Percentiles rank a stretch among this genome's conserved stretches.
Evolutionary conservation across 139 green algal genomes (phyloP).

Genomic region (Micromonas pusilla): DNA sequence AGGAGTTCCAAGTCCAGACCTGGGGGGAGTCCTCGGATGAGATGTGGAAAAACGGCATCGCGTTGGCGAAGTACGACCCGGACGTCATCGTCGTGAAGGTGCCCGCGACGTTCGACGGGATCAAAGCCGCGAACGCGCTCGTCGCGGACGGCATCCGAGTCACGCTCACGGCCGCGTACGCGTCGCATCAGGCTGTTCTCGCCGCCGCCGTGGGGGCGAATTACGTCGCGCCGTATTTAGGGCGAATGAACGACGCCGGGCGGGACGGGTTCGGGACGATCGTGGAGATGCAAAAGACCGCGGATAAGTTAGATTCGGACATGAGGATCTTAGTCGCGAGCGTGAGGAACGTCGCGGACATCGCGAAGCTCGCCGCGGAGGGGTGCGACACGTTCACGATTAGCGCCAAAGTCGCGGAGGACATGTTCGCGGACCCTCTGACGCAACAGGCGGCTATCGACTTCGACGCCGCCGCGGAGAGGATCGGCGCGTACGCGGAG

Average conservation of each 20-base stretch:
- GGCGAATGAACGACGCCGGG: conserved; percentile 61
- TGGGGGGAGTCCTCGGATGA: conserved; percentile 55
- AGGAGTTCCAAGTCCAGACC: conserved; percentile 67
- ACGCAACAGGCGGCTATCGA: conserved; percentile 12
- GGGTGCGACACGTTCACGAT: conserved; percentile 75
- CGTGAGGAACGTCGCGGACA: conserved; percentile 46
- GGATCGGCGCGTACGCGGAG: not conserved
- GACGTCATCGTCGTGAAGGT: conserved; percentile 53
- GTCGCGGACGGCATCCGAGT: conserved; percentile 45
- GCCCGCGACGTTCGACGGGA: conserved; percentile 57
- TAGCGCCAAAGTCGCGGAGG: conserved; percentile 47
- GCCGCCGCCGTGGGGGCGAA: conserved; percentile 57
- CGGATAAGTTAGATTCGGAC: conserved; percentile 28
- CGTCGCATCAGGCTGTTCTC: conserved; percentile 30
- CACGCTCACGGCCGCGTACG: conserved; percentile 56
- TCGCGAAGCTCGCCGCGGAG: conserved; percentile 51
- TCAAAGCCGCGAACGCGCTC: conserved; percentile 47
- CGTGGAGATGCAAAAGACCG: conserved; percentile 56
- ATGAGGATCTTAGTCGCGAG: conserved; percentile 67
- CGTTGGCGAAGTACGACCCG: conserved; percentile 37
- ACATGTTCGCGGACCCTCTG: conserved; percentile 38
- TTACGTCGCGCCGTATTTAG: conserved; percentile 75
- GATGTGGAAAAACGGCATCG: conserved; percentile 48
- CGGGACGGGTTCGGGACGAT: conserved; percentile 47
- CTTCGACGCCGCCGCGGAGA: conserved; percentile 3